Evolutionary conservation across 2,329 filamentous ascomycete species (phyloP).

Genomic region (Gremmenia infestans): DNA sequence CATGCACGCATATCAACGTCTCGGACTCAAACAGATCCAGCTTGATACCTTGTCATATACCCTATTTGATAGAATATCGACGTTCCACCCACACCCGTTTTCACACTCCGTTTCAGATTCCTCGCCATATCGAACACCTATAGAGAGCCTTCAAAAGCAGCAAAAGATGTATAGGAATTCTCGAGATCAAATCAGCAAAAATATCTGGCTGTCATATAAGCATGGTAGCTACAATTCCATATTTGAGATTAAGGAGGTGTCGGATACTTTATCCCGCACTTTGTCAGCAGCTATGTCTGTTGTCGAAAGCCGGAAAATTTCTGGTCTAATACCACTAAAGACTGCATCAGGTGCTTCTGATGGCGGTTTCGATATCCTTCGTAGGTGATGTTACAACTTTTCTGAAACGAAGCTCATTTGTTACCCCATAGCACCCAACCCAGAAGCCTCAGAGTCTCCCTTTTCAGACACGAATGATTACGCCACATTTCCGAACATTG

Average conservation of each 20-base stretch:
- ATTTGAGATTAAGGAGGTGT: conserved; percentile 30
- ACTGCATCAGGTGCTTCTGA: conserved; percentile 7
- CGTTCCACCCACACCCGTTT: conserved; percentile 33
- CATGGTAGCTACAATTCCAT: conserved; percentile 32
- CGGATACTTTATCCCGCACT: conserved; percentile 22
- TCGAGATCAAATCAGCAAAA: conserved; percentile 25
- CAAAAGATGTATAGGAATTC: conserved; percentile 26
- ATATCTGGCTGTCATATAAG: conserved; percentile 28
- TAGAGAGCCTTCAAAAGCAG: conserved; percentile 24
- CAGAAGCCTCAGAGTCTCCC: conserved; percentile 5
- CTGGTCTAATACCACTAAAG: conserved; percentile 20
- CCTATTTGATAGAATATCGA: conserved; percentile 35
- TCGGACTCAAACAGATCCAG: conserved; percentile 38
- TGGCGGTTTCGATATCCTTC: conserved; percentile 25
- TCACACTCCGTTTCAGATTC: conserved; percentile 13
- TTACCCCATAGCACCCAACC: conserved; percentile 2
- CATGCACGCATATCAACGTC: conserved; percentile 33
- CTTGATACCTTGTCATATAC: conserved; percentile 36
- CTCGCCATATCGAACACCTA: conserved; percentile 16
- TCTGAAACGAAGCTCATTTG: background rate
- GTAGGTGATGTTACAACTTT: conserved; percentile 18
- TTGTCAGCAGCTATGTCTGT: conserved; percentile 24
- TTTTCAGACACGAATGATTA: conserved; percentile 29
- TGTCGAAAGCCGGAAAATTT: conserved; percentile 28
- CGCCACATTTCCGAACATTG: conserved; percentile 30